Evolutionary conservation across 345 rosid species (phyloP), one percentile per base, ranked within the genome.

Genomic region (Citrus cavaleriei): DNA sequence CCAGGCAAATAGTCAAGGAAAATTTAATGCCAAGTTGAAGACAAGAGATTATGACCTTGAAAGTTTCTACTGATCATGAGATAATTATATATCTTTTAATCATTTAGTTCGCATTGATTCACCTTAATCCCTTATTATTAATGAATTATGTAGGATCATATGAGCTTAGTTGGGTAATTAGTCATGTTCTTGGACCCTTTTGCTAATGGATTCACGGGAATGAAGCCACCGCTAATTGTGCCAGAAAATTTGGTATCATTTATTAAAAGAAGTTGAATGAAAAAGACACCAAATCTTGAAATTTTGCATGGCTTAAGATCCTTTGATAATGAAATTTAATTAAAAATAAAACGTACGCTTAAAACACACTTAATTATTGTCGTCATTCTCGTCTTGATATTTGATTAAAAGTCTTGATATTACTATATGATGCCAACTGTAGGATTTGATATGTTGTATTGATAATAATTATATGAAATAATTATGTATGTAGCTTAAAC

Each of bases 201-300:
- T 7, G 42, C 0, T 32, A 1, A 14, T 8, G 49, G 40, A 51
- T 12, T 28, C 62, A 51, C 74, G 25, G 10, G 24, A 4, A 1
- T 3, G 55, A 51, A 75, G 21, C n/a, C 13, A 54, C 38, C 90
- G 86, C 67, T 72, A 80, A 87, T 87, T 71, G 55, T 46, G 90
- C 82, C 88, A 68, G 27, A 75, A 83, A 79, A 62, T 74, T 32
- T 70, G 90, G 84, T 62, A 65, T 74, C 51, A 30, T 8, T 42
- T 22, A 37, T 67, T 55, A 19, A 51, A 63, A 74, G 34, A 76
- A 69, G 27, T 62, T 37, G 38, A 69, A 76, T 69, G 85, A 87
- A 58, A 81, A 68, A 4, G 85, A 85, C 83, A 75, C 4, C 75
- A 77, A 77, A 79, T 83, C 82, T 83, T 75, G 59, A 81, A 74